These are phyloP conservation scores for Phialophora verrucosa DNA, from an alignment of 2,329 filamentous ascomycete species.

Conservation along the genomic window DNA sequence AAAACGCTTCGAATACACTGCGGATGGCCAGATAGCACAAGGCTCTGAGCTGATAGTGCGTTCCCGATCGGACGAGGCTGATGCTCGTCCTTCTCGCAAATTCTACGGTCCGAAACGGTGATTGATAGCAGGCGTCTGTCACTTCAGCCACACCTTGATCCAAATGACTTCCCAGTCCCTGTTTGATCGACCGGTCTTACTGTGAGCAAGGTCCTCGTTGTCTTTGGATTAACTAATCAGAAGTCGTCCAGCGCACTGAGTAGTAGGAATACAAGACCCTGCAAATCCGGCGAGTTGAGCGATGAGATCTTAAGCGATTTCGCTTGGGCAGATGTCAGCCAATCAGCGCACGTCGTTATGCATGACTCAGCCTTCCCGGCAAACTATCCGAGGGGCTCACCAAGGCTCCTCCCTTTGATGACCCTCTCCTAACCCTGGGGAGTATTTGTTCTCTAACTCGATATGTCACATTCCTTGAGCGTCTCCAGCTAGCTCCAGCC, in stretches of 20 bases:
- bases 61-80: neutral
- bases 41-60: neutral
- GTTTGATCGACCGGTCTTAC: neutral
- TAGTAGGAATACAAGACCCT: neutral
- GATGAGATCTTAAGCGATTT: neutral
- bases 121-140: neutral
- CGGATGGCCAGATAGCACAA: neutral
- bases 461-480: neutral
- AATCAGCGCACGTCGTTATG: neutral
- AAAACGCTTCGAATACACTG: neutral
- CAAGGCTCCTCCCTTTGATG: neutral
- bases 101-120: neutral
- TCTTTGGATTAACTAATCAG: neutral
- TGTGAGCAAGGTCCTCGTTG: neutral
- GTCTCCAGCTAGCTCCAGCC: neutral
- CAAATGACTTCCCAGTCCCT: neutral
- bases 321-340: neutral
- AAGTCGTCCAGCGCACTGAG: neutral
- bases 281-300: neutral
- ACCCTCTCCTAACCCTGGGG: neutral
- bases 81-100: neutral
- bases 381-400: neutral
- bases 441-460: neutral
- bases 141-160: neutral
- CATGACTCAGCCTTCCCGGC: slow-evolving; percentile 5